These are phyloP conservation scores for Glonium stellatum DNA, from an alignment of 495 filamentous ascomycete species.

Conservation along the genomic window DNA sequence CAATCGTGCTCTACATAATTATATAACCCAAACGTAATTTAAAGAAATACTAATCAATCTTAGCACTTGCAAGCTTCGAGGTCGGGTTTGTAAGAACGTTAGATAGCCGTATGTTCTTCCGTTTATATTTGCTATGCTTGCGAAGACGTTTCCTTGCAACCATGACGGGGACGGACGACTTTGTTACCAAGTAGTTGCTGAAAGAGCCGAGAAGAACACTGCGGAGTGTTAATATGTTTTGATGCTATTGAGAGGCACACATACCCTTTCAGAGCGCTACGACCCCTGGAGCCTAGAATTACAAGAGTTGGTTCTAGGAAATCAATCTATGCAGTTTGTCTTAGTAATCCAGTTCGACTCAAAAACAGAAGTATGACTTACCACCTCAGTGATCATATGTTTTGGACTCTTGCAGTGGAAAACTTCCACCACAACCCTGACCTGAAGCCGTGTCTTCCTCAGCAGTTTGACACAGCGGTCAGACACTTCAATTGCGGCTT, in stretches of 20 bases:
- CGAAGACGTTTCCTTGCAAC: constrained; percentile 39
- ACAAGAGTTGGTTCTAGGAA: constrained; percentile 85
- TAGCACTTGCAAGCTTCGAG: constrained; percentile 24
- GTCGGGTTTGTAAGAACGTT: constrained; percentile 29
- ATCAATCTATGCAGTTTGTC: constrained; percentile 59
- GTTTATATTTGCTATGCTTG: constrained; percentile 37
- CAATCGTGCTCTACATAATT: neutral
- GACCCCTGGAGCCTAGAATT: constrained; percentile 80
- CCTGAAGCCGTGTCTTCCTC: constrained; percentile 83
- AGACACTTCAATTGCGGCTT: constrained; percentile 69
- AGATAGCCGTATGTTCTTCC: constrained; percentile 27
- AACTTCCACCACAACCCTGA: constrained; percentile 86
- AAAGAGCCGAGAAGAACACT: constrained; percentile 92
- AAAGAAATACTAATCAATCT: constrained; percentile 22
- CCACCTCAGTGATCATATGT: constrained; percentile 45
- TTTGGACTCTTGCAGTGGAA: constrained; percentile 93
- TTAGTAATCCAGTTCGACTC: constrained; percentile 11
- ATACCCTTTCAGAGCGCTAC: constrained; percentile 89
- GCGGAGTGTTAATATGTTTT: constrained; percentile 17
- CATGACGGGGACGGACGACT: constrained; percentile 79
- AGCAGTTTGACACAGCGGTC: constrained; percentile 73
- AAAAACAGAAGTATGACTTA: constrained; percentile 19
- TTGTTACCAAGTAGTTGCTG: constrained; percentile 92
- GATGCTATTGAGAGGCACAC: constrained; percentile 13
- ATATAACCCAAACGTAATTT: neutral